A percentile compares a stretch with the other conserved stretches of the same genome.
phyloP scores from a whole-genome alignment of 1,284 basidiomycete species.

The Papiliotrema fonsecae region DNA sequence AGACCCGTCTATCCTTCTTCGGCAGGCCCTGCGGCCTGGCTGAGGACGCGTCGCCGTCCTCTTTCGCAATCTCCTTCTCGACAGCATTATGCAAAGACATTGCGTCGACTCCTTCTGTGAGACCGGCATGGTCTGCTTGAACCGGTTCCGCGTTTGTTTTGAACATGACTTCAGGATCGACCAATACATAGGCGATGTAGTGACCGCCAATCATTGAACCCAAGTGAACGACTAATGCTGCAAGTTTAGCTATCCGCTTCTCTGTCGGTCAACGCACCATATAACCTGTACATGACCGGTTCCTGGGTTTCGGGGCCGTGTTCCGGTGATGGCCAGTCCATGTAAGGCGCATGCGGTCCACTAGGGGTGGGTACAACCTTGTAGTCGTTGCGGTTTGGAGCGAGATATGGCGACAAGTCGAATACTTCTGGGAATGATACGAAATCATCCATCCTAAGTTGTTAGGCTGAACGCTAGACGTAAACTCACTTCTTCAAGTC shows the following conservation, averaged over 20 bases:
- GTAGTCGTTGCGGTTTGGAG: conserved; percentile 57
- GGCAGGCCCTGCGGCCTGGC: conserved; percentile 3
- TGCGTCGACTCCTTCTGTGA: conserved; percentile 2
- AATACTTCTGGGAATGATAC: conserved; percentile 81
- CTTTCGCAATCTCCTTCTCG: neutral
- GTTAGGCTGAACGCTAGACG: conserved; percentile 16
- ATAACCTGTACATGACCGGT: conserved; percentile 44
- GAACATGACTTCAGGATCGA: conserved; percentile 41
- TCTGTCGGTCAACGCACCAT: conserved; percentile 26
- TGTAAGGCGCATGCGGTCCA: conserved; percentile 39
- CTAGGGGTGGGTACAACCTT: conserved; percentile 32
- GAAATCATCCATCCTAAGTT: conserved; percentile 79
- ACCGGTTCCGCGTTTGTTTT: conserved; percentile 2
- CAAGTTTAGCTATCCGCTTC: conserved; percentile 20
- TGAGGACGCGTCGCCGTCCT: neutral
- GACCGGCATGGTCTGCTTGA: neutral
- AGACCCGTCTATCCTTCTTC: conserved; percentile 56
- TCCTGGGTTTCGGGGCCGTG: conserved; percentile 31
- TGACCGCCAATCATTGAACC: conserved; percentile 82
- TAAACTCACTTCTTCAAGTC: conserved; percentile 44
- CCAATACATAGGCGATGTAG: conserved; percentile 64
- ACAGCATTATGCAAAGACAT: neutral
- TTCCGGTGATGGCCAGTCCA: conserved; percentile 44
- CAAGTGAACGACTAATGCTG: conserved; percentile 82
- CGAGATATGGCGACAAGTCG: conserved; percentile 78